Conservation (phyloP, 1,284 basidiomycete species). For the Porodaedalea pini region DNA sequence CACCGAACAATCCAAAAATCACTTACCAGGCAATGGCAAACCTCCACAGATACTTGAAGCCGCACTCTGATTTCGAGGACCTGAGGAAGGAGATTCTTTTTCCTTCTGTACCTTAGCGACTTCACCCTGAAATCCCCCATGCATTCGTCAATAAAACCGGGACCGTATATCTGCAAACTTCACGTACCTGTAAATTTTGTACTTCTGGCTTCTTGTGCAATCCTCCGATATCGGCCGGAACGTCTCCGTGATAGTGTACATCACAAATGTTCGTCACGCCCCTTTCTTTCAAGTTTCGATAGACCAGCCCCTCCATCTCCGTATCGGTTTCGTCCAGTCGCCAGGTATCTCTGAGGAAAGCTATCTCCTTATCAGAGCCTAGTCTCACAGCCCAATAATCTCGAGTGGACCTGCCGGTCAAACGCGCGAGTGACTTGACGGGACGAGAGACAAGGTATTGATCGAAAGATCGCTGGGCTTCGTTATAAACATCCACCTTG, state of each 20-base stretch:
- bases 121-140: too few relatives aligned
- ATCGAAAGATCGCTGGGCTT: not conserved
- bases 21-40: too few relatives aligned
- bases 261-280: not conserved
- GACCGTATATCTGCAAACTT: too few relatives aligned
- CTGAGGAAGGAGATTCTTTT: too few relatives aligned
- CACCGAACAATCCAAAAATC: not conserved
- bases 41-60: too few relatives aligned
- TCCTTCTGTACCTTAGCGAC: too few relatives aligned
- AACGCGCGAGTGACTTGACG: not conserved
- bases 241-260: not conserved
- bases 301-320: constrained; percentile 21
- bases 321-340: constrained; percentile 10
- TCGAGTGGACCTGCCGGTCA: not conserved
- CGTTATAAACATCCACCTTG: not conserved
- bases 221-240: constrained; percentile 7
- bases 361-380: constrained; percentile 21
- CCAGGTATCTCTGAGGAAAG: constrained; percentile 29
- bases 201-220: not conserved
- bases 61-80: too few relatives aligned
- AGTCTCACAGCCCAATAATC: not conserved
- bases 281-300: not conserved
- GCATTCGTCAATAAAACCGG: too few relatives aligned
- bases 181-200: not conserved
- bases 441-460: constrained; percentile 4